Evolutionary conservation across 306 rosid species (phyloP), one percentile per base, ranked within the genome.

Genomic region (Vigna mungo): DNA sequence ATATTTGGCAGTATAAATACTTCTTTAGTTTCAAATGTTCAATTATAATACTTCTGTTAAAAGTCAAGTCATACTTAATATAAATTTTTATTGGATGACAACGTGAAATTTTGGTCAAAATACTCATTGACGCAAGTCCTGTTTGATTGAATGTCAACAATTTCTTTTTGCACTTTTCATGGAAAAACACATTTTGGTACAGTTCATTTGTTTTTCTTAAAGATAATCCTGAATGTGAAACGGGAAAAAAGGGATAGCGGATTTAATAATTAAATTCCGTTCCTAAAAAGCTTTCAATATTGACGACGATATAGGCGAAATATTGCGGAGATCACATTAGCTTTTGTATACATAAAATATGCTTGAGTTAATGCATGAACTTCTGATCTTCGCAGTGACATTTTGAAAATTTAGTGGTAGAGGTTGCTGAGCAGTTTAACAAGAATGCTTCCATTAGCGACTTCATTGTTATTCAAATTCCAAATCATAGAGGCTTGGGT

Each of bases 401-500:
- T 54, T 13, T n/a, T 64, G 61, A 20, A 32, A 25, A 20, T 64
- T 15, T 5, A 23, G 0, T 27, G 20, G 5, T 41, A 12, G 23
- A 23, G 46, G 49, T 25, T 37, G 5, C 18, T 11, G 37, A 32
- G 58, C 20, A 54, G 62, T 70, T 49, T 39, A 5, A 67, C 13
- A 14, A 44, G 21, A 46, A 14, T 49, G 63, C 9, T 70, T 37
- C 39, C 49, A 2, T 3, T 49, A 59, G 27, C 52, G 34, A 46
- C 54, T 7, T 9, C 3, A 64, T 54, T 34, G 62, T 30, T 15
- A 69, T 18, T 15, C 1, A 25, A 23, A 60, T 37, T 48, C 72
- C 48, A 16, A 71, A 56, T 78, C 76, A 78, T 3, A 7, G 8
- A 34, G n/a, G 41, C 58, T 71, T 48, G 39, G 68, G 18, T 68